A percentile compares a stretch with the other conserved stretches of the same genome.
Conservation (phyloP, 768 basidiomycete genomes). For the Leccinum rimulosum region DNA sequence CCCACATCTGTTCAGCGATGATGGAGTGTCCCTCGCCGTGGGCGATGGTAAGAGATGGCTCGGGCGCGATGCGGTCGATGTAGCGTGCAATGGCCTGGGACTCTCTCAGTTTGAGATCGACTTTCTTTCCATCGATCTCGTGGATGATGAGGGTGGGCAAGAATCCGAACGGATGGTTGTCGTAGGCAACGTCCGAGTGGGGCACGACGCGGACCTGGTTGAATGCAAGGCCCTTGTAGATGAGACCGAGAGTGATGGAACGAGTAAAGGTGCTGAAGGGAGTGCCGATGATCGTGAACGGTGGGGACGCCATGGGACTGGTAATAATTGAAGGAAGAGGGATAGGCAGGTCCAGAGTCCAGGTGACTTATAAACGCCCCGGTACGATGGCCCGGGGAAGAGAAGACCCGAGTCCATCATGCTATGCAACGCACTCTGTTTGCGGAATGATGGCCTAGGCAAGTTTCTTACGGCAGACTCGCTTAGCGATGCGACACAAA, state of each 20-base stretch:
- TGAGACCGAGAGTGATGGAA: slow-evolving; percentile 29
- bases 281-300: slow-evolving; percentile 30
- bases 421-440: neutral
- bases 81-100: slow-evolving; percentile 30
- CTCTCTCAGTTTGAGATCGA: slow-evolving; percentile 28
- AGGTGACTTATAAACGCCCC: slow-evolving; percentile 4
- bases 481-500: too few species aligned
- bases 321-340: neutral
- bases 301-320: slow-evolving; percentile 17
- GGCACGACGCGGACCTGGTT: slow-evolving; percentile 25
- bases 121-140: slow-evolving; percentile 20
- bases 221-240: slow-evolving; percentile 27
- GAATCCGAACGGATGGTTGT: slow-evolving; percentile 32
- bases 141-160: slow-evolving; percentile 32
- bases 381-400: neutral
- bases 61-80: slow-evolving; percentile 30
- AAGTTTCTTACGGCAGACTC: neutral
- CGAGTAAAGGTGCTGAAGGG: slow-evolving; percentile 35
- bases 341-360: too few species aligned
- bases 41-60: slow-evolving; percentile 22
- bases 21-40: slow-evolving; percentile 21
- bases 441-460: neutral
- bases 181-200: slow-evolving; percentile 29
- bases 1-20: slow-evolving; percentile 33
- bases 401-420: neutral